Conservation (phyloP, 1,284 basidiomycete species). For the Exsudoporus floridanus region DNA sequence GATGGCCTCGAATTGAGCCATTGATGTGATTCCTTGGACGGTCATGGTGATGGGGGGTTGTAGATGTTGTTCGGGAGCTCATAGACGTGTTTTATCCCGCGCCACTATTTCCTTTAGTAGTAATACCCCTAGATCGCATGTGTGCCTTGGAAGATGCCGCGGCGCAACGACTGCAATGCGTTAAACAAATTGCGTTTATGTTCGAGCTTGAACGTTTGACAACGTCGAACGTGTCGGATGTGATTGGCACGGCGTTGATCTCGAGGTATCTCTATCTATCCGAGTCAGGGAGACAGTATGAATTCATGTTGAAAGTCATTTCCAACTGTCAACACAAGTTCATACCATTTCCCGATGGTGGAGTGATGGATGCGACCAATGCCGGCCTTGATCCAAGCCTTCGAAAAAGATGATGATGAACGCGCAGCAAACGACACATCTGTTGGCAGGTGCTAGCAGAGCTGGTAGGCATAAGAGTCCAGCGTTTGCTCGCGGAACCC, state of each 20-base stretch:
- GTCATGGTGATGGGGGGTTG: background rate
- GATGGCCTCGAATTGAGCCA: conserved; percentile 6
- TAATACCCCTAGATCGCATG: too few species aligned
- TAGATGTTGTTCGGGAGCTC: too few species aligned
- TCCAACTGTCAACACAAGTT: too few species aligned
- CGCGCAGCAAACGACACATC: background rate
- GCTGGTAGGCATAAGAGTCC: background rate
- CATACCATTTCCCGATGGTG: background rate
- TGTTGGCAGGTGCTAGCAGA: background rate
- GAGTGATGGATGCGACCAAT: too few species aligned
- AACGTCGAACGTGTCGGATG: conserved; percentile 32
- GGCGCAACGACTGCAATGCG: too few species aligned
- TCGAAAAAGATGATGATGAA: too few species aligned
- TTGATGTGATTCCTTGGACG: conserved; percentile 6
- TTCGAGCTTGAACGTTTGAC: conserved; percentile 20
- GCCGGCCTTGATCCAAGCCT: background rate
- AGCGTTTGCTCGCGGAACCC: background rate
- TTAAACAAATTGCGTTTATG: conserved; percentile 26
- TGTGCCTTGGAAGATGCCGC: too few species aligned
- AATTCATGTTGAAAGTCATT: background rate
- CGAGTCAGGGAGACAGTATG: too few species aligned
- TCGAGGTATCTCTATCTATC: too few species aligned
- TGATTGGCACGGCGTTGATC: conserved; percentile 37
- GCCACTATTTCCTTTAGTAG: too few species aligned
- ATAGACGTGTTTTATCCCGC: too few species aligned